Percentiles rank a stretch among this genome's conserved stretches.
Evolutionary conservation across 176 grass and related monocot genomes (phyloP).

Genomic region (Metroxylon sagu): DNA sequence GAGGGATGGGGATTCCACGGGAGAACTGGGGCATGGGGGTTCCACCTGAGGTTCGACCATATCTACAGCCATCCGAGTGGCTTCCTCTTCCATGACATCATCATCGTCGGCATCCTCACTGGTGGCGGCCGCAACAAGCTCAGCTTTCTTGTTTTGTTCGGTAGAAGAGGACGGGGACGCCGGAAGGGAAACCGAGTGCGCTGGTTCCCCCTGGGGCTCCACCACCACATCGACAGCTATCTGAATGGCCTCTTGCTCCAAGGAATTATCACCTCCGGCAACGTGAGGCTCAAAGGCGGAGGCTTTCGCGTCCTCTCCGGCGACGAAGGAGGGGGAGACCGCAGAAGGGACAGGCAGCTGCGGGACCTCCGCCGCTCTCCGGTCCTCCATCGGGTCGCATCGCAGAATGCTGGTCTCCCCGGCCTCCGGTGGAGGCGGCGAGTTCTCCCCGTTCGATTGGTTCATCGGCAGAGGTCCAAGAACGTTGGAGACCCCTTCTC

Average conservation of each 20-base stretch:
- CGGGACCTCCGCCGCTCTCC: not conserved
- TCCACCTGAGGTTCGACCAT: too few species aligned
- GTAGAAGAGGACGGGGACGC: not conserved
- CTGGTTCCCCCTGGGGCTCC: not conserved
- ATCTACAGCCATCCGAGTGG: conserved; percentile 15
- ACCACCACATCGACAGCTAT: too few species aligned
- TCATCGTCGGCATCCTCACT: conserved; percentile 3
- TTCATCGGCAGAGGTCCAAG: not conserved
- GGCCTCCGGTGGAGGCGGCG: not conserved
- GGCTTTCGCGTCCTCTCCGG: not conserved
- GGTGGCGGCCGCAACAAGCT: conserved; percentile 5
- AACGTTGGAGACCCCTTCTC: not conserved
- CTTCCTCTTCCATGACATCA: conserved; percentile 4
- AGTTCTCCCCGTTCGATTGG: not conserved
- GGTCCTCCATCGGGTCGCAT: not conserved
- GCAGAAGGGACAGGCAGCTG: too few species aligned
- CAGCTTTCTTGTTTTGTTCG: conserved; percentile 11
- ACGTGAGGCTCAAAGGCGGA: not conserved
- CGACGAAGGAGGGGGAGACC: too few species aligned
- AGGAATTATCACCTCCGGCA: not conserved
- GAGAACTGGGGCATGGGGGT: too few species aligned
- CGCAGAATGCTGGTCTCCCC: not conserved
- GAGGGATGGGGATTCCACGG: too few species aligned
- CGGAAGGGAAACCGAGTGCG: not conserved
- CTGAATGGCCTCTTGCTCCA: not conserved